Base-by-base conservation (phyloP, 306 rosid species). In the Cucurbita ficifolia region DNA sequence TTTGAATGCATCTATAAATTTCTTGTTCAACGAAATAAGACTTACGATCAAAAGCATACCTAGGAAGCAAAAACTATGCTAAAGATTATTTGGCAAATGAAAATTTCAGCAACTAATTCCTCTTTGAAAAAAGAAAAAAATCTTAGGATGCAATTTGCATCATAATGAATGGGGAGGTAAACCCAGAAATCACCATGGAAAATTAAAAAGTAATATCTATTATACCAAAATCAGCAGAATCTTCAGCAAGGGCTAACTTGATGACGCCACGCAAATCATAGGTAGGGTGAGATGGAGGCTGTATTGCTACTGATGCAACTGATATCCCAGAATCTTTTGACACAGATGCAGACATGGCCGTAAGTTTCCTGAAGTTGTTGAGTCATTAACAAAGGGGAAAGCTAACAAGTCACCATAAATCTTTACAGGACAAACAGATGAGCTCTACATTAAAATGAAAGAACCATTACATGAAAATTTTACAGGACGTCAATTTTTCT, bases 221-320 rank as follows among this genome's bases (percentile, higher is more conserved):
- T 17, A 64, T 86, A 89, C 98, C 98, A 81, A 33, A 81, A 77
- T 85, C 89, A 72, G 91, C 93, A 10, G 90, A 92, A 76, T 93
- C 98, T 78, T 93, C 98, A 58, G 89, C 84, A 76, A 93, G 92
- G 8, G 97, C 93, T 73, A 83, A 81, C 82, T 90, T 82, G 81
- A 93, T 87, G 72, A 85, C 79, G 40, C 87, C 91, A 70, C 76
- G 78, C 83, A 93, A 77, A 83, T 90, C 97, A 81, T 93, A 93
- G 57, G 98, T 88, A 7, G 98, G 98, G 86, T 88, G 98, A 59
- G 79, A 24, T 9, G 97, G 98, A 80, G 97, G 96, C 84, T 83
- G 79, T 75, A 90, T 70, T 39, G 85, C 78, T 74, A 81, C 77
- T 58, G 93, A 84, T 33, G 86, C 81, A 0, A 75, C 70, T 19